A percentile compares a stretch with the other conserved stretches of the same genome.
Evolutionary conservation across 441 rosid species (phyloP).

Genomic region (Viola pubescens): DNA sequence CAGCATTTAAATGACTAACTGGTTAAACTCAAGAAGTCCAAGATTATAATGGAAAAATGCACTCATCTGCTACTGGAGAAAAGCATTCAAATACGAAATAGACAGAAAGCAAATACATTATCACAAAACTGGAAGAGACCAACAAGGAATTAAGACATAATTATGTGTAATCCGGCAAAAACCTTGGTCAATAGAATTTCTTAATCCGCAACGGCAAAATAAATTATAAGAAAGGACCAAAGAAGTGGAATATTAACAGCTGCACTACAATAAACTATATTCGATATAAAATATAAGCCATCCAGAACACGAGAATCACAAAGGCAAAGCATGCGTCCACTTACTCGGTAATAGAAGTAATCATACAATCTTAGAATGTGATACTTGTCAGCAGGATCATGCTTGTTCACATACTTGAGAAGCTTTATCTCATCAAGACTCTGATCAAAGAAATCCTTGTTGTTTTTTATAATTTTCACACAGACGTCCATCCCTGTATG

Average conservation of each 20-base stretch:
- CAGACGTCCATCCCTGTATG: constrained; percentile 96
- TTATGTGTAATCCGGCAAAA: too few species aligned
- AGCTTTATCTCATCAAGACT: constrained; percentile 99
- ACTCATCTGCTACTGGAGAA: too few species aligned
- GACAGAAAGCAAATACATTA: too few species aligned
- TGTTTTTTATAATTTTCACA: constrained; percentile 91
- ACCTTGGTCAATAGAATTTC: not conserved
- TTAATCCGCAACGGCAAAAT: not conserved
- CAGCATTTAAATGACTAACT: too few species aligned
- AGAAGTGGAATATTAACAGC: constrained; percentile 1
- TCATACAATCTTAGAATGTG: constrained; percentile 89
- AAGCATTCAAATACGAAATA: too few species aligned
- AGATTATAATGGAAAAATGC: too few species aligned
- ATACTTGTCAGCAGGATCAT: constrained; percentile 93
- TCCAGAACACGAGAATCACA: not conserved
- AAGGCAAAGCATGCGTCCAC: constrained; percentile 18
- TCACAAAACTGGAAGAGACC: too few species aligned
- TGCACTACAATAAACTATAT: not conserved
- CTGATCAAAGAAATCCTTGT: constrained; percentile 98
- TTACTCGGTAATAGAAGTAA: constrained; percentile 89
- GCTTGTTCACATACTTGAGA: constrained; percentile 91
- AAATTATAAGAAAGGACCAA: not conserved
- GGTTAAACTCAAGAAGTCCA: too few species aligned
- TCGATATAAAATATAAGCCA: not conserved
- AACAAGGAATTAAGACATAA: too few species aligned